Evolutionary conservation across 768 basidiomycete genomes (phyloP).

Genomic region (Auriscalpium vulgare): DNA sequence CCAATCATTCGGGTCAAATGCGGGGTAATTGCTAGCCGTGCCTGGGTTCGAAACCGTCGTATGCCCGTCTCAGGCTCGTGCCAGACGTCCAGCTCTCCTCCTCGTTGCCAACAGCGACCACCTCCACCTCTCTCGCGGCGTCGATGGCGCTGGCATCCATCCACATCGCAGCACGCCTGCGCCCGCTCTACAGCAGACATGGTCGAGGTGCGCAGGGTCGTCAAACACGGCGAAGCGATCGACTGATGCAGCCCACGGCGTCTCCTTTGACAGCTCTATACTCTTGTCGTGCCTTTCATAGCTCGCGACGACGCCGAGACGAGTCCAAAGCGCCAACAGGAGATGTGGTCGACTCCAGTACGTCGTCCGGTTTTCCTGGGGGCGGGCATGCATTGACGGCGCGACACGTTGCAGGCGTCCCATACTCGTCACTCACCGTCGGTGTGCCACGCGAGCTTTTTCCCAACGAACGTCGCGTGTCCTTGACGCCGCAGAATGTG

Average conservation of each 20-base stretch:
- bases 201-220: too few relatives aligned
- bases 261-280: background rate
- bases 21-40: constrained; percentile 3
- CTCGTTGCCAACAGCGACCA: background rate
- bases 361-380: background rate
- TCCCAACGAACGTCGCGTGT: constrained; percentile 72
- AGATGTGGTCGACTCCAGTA: constrained; percentile 1
- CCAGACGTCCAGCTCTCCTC: background rate
- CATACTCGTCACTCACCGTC: constrained; percentile 66
- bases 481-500: constrained; percentile 75
- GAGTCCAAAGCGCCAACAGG: background rate
- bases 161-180: constrained; percentile 1
- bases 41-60: background rate
- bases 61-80: background rate
- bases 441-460: constrained; percentile 75
- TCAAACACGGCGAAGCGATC: background rate
- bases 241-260: background rate
- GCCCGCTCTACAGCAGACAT: background rate
- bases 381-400: background rate
- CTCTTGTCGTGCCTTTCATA: constrained; percentile 5
- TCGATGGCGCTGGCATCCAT: constrained; percentile 9
- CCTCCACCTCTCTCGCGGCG: background rate
- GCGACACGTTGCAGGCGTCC: constrained; percentile 30
- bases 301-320: constrained; percentile 1
- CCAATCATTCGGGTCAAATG: constrained; percentile 6